These are phyloP conservation scores for Naganishia antarctica DNA, from an alignment of 768 basidiomycete genomes.

Conservation along the genomic window DNA sequence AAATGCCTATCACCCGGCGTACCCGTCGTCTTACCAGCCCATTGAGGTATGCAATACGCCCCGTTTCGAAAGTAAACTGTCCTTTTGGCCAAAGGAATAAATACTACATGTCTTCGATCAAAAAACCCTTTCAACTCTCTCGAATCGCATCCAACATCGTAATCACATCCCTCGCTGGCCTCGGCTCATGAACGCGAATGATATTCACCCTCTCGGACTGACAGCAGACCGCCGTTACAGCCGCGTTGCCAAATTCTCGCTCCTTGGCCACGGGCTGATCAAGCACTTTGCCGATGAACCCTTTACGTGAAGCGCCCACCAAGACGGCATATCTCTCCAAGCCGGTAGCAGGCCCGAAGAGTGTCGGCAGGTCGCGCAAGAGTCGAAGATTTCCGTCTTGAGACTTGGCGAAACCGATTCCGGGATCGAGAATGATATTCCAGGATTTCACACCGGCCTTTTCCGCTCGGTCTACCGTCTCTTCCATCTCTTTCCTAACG, in stretches of 20 bases:
- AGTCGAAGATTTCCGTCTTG: conserved; percentile 67
- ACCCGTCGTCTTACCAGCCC: too few species aligned
- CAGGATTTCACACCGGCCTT: conserved; percentile 71
- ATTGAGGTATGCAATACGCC: too few species aligned
- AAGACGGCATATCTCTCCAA: conserved; percentile 58
- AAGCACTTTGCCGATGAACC: conserved; percentile 70
- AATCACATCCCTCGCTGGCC: conserved; percentile 69
- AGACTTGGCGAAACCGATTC: conserved; percentile 89
- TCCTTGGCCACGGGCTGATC: conserved; percentile 57
- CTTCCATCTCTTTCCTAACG: conserved; percentile 66
- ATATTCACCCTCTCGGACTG: conserved; percentile 68
- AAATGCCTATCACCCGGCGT: too few species aligned
- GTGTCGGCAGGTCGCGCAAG: conserved; percentile 54
- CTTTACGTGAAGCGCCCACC: conserved; percentile 76
- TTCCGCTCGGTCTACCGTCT: conserved; percentile 32
- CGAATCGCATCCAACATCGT: conserved; percentile 61
- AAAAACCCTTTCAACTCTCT: too few species aligned
- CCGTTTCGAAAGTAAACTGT: too few species aligned
- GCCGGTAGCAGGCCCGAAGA: conserved; percentile 52
- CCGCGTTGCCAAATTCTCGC: conserved; percentile 72
- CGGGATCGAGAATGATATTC: conserved; percentile 86
- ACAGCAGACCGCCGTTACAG: conserved; percentile 62
- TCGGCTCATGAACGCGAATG: conserved; percentile 76
- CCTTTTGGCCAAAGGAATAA: too few species aligned
- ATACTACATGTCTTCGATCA: too few species aligned